phyloP scores from a whole-genome alignment of 148 eudicot species.

The Talinum fruticosum region DNA sequence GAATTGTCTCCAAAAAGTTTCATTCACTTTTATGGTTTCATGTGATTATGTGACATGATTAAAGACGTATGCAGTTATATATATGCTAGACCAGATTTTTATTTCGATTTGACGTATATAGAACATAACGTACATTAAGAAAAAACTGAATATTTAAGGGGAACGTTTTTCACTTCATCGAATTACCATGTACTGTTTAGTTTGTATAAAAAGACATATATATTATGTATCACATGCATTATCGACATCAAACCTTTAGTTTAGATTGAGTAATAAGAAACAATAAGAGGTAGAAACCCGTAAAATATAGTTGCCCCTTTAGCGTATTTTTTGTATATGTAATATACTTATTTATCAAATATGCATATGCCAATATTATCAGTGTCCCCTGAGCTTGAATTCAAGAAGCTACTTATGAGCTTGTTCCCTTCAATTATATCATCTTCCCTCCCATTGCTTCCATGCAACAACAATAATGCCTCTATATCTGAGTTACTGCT shows the following conservation, averaged over 20 bases:
- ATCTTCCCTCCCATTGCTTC: not conserved
- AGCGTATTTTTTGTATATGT: not conserved
- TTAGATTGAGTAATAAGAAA: not conserved
- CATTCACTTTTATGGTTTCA: not conserved
- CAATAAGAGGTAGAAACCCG: not conserved
- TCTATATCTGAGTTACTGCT: slow-evolving; percentile 31
- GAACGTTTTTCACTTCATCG: not conserved
- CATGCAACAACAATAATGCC: slow-evolving; percentile 54
- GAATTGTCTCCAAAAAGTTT: not conserved
- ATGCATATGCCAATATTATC: slow-evolving; percentile 64
- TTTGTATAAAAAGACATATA: not conserved
- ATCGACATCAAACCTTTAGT: slow-evolving; percentile 4
- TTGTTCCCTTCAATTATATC: slow-evolving; percentile 2
- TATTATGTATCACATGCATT: too few relatives aligned
- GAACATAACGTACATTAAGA: too few relatives aligned
- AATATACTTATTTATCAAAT: not conserved
- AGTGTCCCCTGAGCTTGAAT: slow-evolving; percentile 41
- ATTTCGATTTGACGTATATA: not conserved
- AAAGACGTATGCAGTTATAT: too few relatives aligned
- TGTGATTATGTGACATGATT: not conserved
- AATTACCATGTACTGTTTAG: not conserved
- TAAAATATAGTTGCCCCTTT: not conserved
- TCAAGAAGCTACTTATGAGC: slow-evolving; percentile 37
- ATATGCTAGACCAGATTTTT: too few relatives aligned
- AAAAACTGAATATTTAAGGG: too few relatives aligned